phyloP scores from a whole-genome alignment of 1,139 yeast species.

The Keqinozyma sinolaborantium region DNA sequence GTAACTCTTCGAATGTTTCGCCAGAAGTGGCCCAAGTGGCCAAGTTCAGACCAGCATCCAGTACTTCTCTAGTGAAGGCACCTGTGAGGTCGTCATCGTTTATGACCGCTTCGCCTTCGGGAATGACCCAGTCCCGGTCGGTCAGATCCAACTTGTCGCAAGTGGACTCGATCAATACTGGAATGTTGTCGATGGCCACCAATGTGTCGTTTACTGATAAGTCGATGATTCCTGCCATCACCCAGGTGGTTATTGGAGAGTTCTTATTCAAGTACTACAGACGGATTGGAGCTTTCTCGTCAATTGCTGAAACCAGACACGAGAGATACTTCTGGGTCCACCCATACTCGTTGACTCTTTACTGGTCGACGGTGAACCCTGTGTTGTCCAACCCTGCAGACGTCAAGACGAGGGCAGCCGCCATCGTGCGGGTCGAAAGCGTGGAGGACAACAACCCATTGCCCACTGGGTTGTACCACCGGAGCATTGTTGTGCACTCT shows the following conservation, averaged over 20 bases:
- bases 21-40: conserved; percentile 14
- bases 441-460: conserved; percentile 83
- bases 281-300: conserved; percentile 67
- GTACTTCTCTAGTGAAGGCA: neutral
- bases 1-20: conserved; percentile 4
- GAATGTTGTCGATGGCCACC: conserved; percentile 57
- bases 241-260: conserved; percentile 93
- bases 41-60: conserved; percentile 15
- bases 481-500: conserved; percentile 76
- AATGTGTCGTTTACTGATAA: conserved; percentile 68
- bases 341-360: conserved; percentile 86
- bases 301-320: conserved; percentile 78
- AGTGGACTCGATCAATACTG: conserved; percentile 29
- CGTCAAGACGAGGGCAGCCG: conserved; percentile 72
- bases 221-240: conserved; percentile 79
- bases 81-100: conserved; percentile 4
- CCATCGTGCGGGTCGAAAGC: conserved; percentile 75
- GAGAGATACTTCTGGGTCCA: conserved; percentile 96
- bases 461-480: conserved; percentile 87
- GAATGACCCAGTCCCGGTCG: conserved; percentile 20
- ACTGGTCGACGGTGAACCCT: conserved; percentile 87
- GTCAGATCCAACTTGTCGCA: conserved; percentile 31
- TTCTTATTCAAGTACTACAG: conserved; percentile 84
- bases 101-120: conserved; percentile 5
- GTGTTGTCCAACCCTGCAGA: conserved; percentile 65